Conservation (phyloP, 2,329 filamentous ascomycete species). For the Hypoxylon sp. region DNA sequence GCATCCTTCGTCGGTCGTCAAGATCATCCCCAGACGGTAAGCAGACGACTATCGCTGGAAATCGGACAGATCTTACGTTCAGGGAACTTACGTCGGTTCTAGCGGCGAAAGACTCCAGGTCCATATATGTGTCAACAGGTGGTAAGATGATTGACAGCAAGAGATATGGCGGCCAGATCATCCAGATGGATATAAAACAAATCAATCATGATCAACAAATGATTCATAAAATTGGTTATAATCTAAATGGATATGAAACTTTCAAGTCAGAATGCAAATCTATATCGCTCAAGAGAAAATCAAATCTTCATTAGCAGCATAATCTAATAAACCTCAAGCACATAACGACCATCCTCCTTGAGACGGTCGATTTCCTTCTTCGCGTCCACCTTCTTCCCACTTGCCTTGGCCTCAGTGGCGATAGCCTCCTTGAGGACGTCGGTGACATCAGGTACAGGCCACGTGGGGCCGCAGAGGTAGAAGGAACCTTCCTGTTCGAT, state of each 20-base stretch:
- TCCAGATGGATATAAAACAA: not conserved
- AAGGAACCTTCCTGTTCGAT: constrained; percentile 90
- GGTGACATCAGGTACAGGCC: constrained; percentile 98
- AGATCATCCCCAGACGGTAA: not conserved
- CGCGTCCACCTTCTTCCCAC: constrained; percentile 85
- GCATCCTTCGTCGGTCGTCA: not conserved
- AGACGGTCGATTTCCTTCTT: constrained; percentile 95
- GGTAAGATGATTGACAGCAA: not conserved
- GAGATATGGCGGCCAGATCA: not conserved
- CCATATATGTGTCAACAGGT: not conserved
- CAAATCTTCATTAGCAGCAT: constrained; percentile 11
- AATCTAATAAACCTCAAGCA: constrained; percentile 92
- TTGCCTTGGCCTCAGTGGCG: constrained; percentile 77
- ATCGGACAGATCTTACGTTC: not conserved
- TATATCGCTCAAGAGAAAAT: constrained; percentile 16
- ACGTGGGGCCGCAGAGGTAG: constrained; percentile 97
- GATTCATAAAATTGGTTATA: constrained; percentile 3
- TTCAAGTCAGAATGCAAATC: constrained; percentile 15
- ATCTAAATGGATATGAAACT: constrained; percentile 11
- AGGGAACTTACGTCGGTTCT: not conserved
- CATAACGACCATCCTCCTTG: constrained; percentile 95
- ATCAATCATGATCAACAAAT: not conserved
- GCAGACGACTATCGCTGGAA: not conserved
- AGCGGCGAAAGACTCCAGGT: not conserved
- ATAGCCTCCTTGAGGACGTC: constrained; percentile 95